Base-by-base conservation (phyloP, 345 rosid species). In the Euphorbia lathyris region DNA sequence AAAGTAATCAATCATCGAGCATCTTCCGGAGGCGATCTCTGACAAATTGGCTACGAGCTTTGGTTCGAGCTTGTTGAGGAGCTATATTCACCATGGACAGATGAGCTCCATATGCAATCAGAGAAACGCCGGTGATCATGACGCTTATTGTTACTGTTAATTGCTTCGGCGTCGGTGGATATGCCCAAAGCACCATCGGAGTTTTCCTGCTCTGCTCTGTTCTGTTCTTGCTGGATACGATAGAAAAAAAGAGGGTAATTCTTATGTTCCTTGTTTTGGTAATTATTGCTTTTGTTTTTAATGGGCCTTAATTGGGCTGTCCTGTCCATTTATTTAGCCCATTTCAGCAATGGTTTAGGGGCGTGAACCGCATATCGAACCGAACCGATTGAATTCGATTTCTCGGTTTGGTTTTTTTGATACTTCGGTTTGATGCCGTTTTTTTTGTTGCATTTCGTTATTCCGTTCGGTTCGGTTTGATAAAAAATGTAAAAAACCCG, bases 61-160 rank as follows among this genome's bases (percentile, higher is more conserved):
- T 80, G 67, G 75, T 75, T 23, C 90, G 89, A 70, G 81, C 90
- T 84, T 92, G 90, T 71, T 86, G 92, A n/a, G 96, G 90, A 51
- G 75, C 86, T 23, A 90, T 43, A 53, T 92, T 90, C 50, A 57
- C 86, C 26, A 82, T 74, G 9, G 96, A 88, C 9, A 84, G 84
- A 77, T 88, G 80, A 50, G 92, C 87, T 42, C 96, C 94, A 57
- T 63, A 83, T 36, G 80, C 69, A 20, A 79, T 75, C 16, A 90
- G 76, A 27, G 89, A 74, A 57, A 74, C 82, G 0, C 94, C 92
- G 19, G 81, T 68, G 75, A 83, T 12, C 57, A 83, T 76, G 65
- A 84, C 60, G 0, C 71, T 82, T 5, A 80, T 66, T 5, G 91
- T 82, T 55, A 77, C 78, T 26, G 79, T 73, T 16, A 88, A 68